These are phyloP conservation scores for Stemphylium vesicarium DNA, from an alignment of 2,329 filamentous ascomycete species.

Conservation along the genomic window DNA sequence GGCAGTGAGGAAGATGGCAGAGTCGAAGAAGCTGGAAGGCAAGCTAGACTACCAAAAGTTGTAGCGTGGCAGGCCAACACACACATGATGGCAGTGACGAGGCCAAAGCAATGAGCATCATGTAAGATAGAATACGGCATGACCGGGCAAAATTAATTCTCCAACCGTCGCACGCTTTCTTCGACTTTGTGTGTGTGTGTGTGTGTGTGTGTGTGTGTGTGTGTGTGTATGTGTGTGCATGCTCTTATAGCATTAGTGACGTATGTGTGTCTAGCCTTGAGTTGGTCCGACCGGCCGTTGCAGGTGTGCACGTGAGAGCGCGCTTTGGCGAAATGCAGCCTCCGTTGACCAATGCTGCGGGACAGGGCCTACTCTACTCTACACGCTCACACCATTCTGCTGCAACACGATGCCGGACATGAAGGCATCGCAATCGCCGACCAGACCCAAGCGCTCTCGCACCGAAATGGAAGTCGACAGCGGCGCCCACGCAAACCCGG, in stretches of 20 bases:
- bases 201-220: neutral
- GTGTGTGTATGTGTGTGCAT: too few species aligned
- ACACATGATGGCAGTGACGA: conserved; percentile 21
- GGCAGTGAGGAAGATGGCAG: conserved; percentile 94
- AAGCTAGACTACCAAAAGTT: conserved; percentile 98
- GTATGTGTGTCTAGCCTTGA: neutral
- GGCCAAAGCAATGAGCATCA: conserved; percentile 13
- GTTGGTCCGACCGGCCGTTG: neutral
- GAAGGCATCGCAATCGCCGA: conserved; percentile 33
- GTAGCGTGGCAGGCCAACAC: conserved; percentile 53
- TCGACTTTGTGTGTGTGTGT: neutral
- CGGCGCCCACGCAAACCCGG: conserved; percentile 6
- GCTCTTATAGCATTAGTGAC: neutral
- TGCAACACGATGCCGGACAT: neutral
- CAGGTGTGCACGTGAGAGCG: conserved; percentile 23
- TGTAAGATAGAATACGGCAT: conserved; percentile 10
- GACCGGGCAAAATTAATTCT: conserved; percentile 1
- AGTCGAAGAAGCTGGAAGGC: conserved; percentile 97
- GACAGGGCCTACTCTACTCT: neutral
- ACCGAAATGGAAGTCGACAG: conserved; percentile 34
- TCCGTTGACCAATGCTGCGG: neutral
- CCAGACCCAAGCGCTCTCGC: conserved; percentile 32
- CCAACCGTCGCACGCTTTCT: neutral
- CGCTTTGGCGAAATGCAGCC: conserved; percentile 8
- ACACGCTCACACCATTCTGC: conserved; percentile 1